Conservation (phyloP, 208 protist genomes). For the Wallacemonas rigidus region DNA sequence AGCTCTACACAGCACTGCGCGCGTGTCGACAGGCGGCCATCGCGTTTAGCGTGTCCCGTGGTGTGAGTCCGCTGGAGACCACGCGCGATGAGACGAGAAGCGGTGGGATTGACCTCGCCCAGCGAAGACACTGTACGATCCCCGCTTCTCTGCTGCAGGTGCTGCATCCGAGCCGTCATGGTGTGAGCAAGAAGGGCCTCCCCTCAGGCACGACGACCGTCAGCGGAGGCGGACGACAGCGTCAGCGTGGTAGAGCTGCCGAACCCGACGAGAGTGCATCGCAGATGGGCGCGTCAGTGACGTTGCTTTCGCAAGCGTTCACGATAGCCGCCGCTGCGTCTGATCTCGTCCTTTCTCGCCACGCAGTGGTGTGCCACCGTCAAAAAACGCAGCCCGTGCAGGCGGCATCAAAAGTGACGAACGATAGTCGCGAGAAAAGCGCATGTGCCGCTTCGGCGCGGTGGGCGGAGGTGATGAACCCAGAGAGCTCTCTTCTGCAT, state of each 20-base stretch:
- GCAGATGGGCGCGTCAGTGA: neutral
- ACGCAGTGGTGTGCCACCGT: too few species aligned
- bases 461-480: neutral
- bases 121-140: neutral
- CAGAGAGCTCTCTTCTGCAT: neutral
- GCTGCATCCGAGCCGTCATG: neutral
- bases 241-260: conserved; percentile 1
- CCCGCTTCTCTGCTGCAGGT: neutral
- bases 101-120: neutral
- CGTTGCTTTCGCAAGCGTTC: neutral
- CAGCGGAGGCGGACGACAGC: conserved; percentile 1
- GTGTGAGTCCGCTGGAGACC: conserved; percentile 2
- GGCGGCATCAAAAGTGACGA: too few species aligned
- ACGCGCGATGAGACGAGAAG: neutral
- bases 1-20: conserved; percentile 5
- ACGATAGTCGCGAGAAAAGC: too few species aligned
- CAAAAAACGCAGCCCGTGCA: too few species aligned
- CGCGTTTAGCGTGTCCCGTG: neutral
- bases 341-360: neutral
- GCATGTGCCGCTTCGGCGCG: neutral
- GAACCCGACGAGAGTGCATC: neutral
- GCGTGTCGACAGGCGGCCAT: conserved; percentile 3
- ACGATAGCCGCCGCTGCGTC: neutral
- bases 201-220: neutral
- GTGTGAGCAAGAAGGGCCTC: neutral